Percentiles rank a stretch among this genome's conserved stretches.
phyloP scores from a whole-genome alignment of 768 basidiomycete genomes.

The Fomitopsis serialis region DNA sequence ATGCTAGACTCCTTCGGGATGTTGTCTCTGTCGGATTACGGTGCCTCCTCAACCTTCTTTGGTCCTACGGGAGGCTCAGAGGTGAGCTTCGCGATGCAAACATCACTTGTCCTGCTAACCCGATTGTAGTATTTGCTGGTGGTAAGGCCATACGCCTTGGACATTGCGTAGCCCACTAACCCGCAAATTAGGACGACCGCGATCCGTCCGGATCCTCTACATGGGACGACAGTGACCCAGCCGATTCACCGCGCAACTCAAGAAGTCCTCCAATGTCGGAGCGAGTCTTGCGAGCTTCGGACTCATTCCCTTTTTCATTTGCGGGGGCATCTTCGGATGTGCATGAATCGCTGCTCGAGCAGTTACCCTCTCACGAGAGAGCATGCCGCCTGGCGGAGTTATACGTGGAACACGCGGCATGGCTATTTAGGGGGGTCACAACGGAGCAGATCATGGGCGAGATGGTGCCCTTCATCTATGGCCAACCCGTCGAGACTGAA shows the following conservation, averaged over 20 bases:
- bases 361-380: slow-evolving; percentile 49
- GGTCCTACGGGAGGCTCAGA: slow-evolving; percentile 70
- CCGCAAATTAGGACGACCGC: slow-evolving; percentile 7
- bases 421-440: slow-evolving; percentile 47
- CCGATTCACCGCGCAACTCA: slow-evolving; percentile 23
- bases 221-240: slow-evolving; percentile 17
- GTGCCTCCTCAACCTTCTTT: slow-evolving; percentile 60
- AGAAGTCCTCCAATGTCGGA: slow-evolving; percentile 26
- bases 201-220: slow-evolving; percentile 8
- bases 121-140: slow-evolving; percentile 15
- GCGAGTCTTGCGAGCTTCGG: slow-evolving; percentile 44
- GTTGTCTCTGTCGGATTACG: slow-evolving; percentile 63
- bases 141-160: slow-evolving; percentile 3
- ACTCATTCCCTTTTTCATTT: slow-evolving; percentile 61
- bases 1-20: slow-evolving; percentile 56
- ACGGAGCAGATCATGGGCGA: slow-evolving; percentile 58
- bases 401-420: slow-evolving; percentile 43
- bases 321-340: slow-evolving; percentile 42
- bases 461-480: slow-evolving; percentile 55
- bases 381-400: slow-evolving; percentile 39
- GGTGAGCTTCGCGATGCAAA: slow-evolving; percentile 32
- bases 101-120: neutral
- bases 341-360: slow-evolving; percentile 43
- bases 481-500: slow-evolving; percentile 18
- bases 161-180: neutral